Conservation (phyloP, 2,329 filamentous ascomycete species). For the Biscogniauxia mediterranea region DNA sequence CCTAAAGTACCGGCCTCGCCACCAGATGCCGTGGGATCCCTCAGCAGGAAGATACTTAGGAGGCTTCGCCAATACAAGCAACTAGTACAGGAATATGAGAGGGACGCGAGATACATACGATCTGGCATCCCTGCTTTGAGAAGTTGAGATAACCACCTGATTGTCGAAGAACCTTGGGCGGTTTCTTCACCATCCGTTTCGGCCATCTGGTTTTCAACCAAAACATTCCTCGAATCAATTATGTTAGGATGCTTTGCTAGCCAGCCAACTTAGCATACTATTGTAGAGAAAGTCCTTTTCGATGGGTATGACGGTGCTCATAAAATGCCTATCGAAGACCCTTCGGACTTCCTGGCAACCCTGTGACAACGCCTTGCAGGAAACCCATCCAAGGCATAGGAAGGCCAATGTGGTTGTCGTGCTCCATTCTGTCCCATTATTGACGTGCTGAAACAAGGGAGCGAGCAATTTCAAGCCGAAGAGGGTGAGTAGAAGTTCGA, state of each 20-base stretch:
- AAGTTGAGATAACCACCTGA: constrained; percentile 55
- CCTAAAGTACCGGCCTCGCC: constrained; percentile 48
- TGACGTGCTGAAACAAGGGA: constrained; percentile 46
- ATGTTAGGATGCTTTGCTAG: constrained; percentile 52
- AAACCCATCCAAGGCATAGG: constrained; percentile 47
- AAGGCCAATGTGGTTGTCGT: constrained; percentile 46
- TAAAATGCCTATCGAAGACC: constrained; percentile 46
- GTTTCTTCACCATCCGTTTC: too few species aligned
- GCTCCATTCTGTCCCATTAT: constrained; percentile 46
- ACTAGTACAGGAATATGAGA: not conserved
- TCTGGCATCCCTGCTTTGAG: constrained; percentile 54
- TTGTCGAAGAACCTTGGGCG: too few species aligned
- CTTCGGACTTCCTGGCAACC: constrained; percentile 34
- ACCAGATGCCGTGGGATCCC: constrained; percentile 55
- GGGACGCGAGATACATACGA: constrained; percentile 33
- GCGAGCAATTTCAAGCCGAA: constrained; percentile 43
- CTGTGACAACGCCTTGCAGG: constrained; percentile 39
- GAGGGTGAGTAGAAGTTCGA: constrained; percentile 45
- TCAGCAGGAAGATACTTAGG: constrained; percentile 55
- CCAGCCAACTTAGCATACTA: too few species aligned
- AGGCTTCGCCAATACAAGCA: constrained; percentile 30
- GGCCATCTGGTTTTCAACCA: too few species aligned
- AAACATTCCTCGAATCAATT: constrained; percentile 50
- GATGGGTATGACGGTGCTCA: constrained; percentile 55
- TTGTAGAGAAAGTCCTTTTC: constrained; percentile 58